These are phyloP conservation scores for Silybum marianum DNA, from an alignment of 129 eudicot genomes.

Conservation along the genomic window DNA sequence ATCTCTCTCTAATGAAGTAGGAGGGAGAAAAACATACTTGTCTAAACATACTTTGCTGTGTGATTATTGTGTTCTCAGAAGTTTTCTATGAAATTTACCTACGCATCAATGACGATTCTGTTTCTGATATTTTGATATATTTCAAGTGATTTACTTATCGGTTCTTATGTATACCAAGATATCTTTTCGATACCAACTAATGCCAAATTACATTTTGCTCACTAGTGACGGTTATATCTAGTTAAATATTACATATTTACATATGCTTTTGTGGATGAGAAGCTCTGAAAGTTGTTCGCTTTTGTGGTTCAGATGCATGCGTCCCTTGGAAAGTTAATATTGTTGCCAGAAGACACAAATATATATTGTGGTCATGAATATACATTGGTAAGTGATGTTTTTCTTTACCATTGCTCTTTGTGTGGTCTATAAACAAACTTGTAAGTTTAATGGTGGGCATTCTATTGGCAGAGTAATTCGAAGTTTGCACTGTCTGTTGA, in stretches of 20 bases:
- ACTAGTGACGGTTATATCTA: neutral
- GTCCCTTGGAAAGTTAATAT: slow-evolving; percentile 63
- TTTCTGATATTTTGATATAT: neutral
- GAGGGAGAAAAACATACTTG: neutral
- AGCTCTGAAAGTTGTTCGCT: neutral
- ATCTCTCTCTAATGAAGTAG: neutral
- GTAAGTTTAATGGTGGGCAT: slow-evolving; percentile 3
- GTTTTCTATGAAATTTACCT: neutral
- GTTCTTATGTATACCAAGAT: neutral
- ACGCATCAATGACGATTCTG: neutral
- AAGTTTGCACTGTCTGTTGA: slow-evolving; percentile 90
- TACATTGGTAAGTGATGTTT: slow-evolving; percentile 66
- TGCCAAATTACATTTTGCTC: slow-evolving; percentile 2
- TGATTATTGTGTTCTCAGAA: neutral
- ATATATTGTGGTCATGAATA: slow-evolving; percentile 94
- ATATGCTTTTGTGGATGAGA: neutral
- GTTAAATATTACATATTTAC: neutral
- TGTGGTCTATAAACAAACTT: slow-evolving; percentile 18
- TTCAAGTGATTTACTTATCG: neutral
- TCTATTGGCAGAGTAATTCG: slow-evolving; percentile 74
- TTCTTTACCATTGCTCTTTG: slow-evolving; percentile 6
- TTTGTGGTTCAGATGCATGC: slow-evolving; percentile 62
- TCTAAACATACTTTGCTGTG: neutral
- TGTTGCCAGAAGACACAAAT: slow-evolving; percentile 81
- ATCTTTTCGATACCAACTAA: neutral